Evolutionary conservation across 768 basidiomycete genomes (phyloP).

Genomic region (Rubroboletus satanas): DNA sequence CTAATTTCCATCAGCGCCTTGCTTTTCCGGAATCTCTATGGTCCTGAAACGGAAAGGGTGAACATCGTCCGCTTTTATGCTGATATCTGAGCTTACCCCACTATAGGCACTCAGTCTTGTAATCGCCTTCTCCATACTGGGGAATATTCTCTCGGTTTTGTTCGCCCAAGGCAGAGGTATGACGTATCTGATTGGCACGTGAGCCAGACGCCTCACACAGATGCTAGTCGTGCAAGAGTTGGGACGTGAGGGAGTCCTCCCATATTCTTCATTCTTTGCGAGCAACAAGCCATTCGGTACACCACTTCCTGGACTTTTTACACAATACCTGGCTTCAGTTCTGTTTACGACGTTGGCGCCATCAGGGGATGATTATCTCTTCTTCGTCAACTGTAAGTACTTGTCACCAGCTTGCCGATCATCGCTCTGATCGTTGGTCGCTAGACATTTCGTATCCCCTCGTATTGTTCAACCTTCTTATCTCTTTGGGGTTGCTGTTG

Average conservation of each 20-base stretch:
- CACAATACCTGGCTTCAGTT: slow-evolving; percentile 59
- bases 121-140: slow-evolving; percentile 61
- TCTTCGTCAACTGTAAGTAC: slow-evolving; percentile 58
- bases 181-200: slow-evolving; percentile 5
- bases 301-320: slow-evolving; percentile 58
- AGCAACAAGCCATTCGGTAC: slow-evolving; percentile 69
- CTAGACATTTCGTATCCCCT: slow-evolving; percentile 59
- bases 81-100: background rate
- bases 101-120: slow-evolving; percentile 54
- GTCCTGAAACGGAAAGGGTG: slow-evolving; percentile 58
- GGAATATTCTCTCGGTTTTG: slow-evolving; percentile 58
- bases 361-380: slow-evolving; percentile 71
- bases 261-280: slow-evolving; percentile 62
- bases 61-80: background rate
- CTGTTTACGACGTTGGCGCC: slow-evolving; percentile 54
- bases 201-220: slow-evolving; percentile 3
- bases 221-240: slow-evolving; percentile 64
- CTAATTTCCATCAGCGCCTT: slow-evolving; percentile 43
- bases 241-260: slow-evolving; percentile 67
- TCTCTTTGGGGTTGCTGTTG: slow-evolving; percentile 61
- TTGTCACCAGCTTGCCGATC: background rate
- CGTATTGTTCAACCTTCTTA: slow-evolving; percentile 53
- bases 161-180: slow-evolving; percentile 66
- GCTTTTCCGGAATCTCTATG: slow-evolving; percentile 74
- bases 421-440: background rate